These are phyloP conservation scores for Diospyros lotus DNA, from an alignment of 148 eudicot species.

Conservation along the genomic window DNA sequence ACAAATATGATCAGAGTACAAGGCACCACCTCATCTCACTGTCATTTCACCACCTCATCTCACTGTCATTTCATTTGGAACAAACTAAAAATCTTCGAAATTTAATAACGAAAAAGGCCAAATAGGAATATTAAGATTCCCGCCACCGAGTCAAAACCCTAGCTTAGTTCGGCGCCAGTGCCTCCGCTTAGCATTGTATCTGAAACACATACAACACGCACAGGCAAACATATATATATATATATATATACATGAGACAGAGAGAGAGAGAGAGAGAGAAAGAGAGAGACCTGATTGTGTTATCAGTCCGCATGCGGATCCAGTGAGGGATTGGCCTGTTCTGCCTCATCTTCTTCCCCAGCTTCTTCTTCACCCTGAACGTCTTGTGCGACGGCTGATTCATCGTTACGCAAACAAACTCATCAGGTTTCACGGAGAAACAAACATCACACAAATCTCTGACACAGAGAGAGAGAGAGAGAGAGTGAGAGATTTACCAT, in stretches of 20 bases:
- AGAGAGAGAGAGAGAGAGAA: background rate
- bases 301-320: conserved; percentile 85
- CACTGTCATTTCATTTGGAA: background rate
- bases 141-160: conserved; percentile 41
- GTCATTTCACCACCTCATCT: background rate
- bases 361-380: conserved; percentile 82
- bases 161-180: conserved; percentile 74
- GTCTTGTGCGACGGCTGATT: conserved; percentile 82
- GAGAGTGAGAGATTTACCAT: conserved; percentile 16
- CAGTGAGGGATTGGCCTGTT: conserved; percentile 87
- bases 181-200: conserved; percentile 71
- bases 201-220: background rate
- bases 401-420: background rate
- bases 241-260: background rate
- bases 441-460: background rate
- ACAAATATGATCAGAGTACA: background rate
- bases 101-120: background rate
- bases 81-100: background rate
- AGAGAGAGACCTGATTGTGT: conserved; percentile 54
- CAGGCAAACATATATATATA: background rate
- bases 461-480: background rate
- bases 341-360: conserved; percentile 93
- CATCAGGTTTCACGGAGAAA: background rate
- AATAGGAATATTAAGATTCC: background rate
- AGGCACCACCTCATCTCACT: background rate